Percentiles rank a stretch among this genome's conserved stretches.
Evolutionary conservation across 2,329 filamentous ascomycete species (phyloP).

Genomic region (Ilyonectria sp.): DNA sequence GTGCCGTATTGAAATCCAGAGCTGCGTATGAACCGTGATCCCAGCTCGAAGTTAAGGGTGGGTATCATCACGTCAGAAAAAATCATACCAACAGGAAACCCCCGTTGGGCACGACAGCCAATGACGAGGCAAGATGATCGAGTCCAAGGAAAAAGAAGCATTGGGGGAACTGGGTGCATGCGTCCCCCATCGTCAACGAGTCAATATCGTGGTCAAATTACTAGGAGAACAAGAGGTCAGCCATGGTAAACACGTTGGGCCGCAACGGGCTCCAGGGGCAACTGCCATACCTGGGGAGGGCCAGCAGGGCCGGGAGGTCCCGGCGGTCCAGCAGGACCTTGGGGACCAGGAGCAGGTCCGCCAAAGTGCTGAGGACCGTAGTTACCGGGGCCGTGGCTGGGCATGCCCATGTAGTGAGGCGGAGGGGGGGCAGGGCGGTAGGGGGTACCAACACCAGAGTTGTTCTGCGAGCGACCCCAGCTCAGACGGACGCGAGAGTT

Average conservation of each 20-base stretch:
- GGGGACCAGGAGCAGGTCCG: conserved; percentile 59
- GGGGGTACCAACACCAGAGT: conserved; percentile 96
- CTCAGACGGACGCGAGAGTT: conserved; percentile 98
- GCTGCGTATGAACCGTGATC: conserved; percentile 48
- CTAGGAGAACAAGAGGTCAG: conserved; percentile 35
- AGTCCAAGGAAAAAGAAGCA: conserved; percentile 48
- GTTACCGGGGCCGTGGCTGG: conserved; percentile 59
- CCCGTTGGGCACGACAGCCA: conserved; percentile 40
- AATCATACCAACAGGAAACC: conserved; percentile 44
- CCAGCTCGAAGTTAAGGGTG: conserved; percentile 43
- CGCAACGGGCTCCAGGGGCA: neutral
- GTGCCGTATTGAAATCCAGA: conserved; percentile 51
- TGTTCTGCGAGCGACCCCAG: conserved; percentile 99
- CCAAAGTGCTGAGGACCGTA: conserved; percentile 65
- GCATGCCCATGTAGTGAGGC: conserved; percentile 69
- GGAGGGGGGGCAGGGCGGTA: conserved; percentile 90
- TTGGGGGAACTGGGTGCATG: conserved; percentile 41
- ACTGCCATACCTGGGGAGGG: conserved; percentile 56
- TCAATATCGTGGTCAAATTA: conserved; percentile 49
- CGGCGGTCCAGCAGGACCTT: conserved; percentile 58
- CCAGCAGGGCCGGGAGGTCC: conserved; percentile 56
- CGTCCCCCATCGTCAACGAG: conserved; percentile 48
- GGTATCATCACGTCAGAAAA: conserved; percentile 46
- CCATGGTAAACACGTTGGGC: neutral
- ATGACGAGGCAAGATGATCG: conserved; percentile 46